phyloP scores from a whole-genome alignment of 208 protist genomes.

The Entamoeba invadens region DNA sequence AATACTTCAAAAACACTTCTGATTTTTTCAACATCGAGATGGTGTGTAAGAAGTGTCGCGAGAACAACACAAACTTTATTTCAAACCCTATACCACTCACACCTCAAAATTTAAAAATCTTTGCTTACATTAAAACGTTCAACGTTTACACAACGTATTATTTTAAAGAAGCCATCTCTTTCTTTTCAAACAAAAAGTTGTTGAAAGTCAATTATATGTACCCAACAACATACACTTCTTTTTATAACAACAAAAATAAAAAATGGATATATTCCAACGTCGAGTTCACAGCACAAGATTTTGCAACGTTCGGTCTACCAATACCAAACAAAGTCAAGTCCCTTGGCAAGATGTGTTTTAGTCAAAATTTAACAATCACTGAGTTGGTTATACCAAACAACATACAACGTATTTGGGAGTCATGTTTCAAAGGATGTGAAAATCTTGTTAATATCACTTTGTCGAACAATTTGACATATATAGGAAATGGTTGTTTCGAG shows the following conservation, averaged over 20 bases:
- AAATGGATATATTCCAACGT: too few species aligned
- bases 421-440: background rate
- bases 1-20: background rate
- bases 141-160: background rate
- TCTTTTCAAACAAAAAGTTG: too few species aligned
- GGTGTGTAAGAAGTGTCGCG: background rate
- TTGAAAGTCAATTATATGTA: too few species aligned
- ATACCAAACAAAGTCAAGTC: too few species aligned
- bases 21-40: background rate
- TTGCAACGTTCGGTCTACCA: too few species aligned
- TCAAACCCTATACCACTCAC: background rate
- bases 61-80: background rate
- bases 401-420: background rate
- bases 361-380: too few species aligned
- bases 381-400: background rate
- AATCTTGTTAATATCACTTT: background rate
- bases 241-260: too few species aligned
- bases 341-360: too few species aligned
- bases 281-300: too few species aligned
- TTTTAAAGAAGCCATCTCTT: too few species aligned
- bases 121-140: background rate
- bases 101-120: background rate
- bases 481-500: background rate
- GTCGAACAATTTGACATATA: background rate
- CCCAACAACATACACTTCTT: too few species aligned